Percentiles rank a stretch among this genome's conserved stretches.
Conservation (phyloP, 2,329 filamentous ascomycete genomes). For the Nectriaceae sp. region DNA sequence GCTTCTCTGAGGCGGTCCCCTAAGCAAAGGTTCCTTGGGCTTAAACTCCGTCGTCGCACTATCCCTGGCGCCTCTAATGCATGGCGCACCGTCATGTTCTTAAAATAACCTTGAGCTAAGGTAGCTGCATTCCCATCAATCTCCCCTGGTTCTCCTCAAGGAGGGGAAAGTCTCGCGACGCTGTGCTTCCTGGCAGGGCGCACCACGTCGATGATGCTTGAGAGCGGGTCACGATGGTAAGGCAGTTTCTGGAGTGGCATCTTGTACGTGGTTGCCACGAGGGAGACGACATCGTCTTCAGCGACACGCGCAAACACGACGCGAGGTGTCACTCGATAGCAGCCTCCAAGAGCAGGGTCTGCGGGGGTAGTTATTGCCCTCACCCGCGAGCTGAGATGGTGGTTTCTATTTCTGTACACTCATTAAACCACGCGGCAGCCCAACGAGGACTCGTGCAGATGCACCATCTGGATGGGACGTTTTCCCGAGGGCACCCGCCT, state of each 20-base stretch:
- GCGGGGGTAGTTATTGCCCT: too few relatives aligned
- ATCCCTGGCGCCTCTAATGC: constrained; percentile 11
- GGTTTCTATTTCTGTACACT: constrained; percentile 23
- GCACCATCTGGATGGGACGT: neutral
- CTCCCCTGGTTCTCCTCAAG: neutral
- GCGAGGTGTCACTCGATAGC: neutral
- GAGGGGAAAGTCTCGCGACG: too few relatives aligned
- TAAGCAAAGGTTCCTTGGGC: constrained; percentile 1
- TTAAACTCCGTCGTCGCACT: constrained; percentile 2
- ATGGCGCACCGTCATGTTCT: constrained; percentile 11
- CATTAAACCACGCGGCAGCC: constrained; percentile 1
- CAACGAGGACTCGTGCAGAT: too few relatives aligned
- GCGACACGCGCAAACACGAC: neutral
- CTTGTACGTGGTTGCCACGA: neutral
- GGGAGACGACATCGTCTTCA: neutral
- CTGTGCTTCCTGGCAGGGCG: neutral
- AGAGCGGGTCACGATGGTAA: constrained; percentile 1
- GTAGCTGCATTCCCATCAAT: constrained; percentile 4
- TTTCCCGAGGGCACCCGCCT: neutral
- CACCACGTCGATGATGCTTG: neutral
- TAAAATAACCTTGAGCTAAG: constrained; percentile 19
- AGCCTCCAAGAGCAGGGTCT: too few relatives aligned
- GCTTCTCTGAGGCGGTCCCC: neutral
- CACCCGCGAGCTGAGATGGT: constrained; percentile 6
- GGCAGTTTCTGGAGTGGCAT: neutral